These are phyloP conservation scores for Cytauxzoon felis DNA, from an alignment of 169 alveolate species.

Conservation along the genomic window DNA sequence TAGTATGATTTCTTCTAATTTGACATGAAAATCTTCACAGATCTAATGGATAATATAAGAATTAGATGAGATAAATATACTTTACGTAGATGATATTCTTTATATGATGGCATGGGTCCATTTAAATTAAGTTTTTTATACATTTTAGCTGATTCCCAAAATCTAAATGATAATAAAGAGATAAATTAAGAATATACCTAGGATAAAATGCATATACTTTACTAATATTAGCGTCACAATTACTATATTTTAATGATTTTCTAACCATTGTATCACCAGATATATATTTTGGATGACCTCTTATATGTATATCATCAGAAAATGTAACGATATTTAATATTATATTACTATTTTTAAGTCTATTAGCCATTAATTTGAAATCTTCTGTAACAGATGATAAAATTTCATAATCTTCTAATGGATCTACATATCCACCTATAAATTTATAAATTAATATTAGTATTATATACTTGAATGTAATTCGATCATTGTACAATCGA, in stretches of 20 bases:
- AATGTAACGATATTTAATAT: slow-evolving; percentile 38
- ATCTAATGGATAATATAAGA: neutral
- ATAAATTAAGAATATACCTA: slow-evolving; percentile 3
- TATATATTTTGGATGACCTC: slow-evolving; percentile 46
- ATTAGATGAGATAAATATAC: neutral
- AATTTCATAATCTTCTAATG: slow-evolving; percentile 24
- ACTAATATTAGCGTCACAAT: slow-evolving; percentile 39
- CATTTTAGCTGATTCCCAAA: slow-evolving; percentile 41
- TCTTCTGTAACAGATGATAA: slow-evolving; percentile 51
- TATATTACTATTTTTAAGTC: slow-evolving; percentile 26
- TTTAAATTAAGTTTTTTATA: slow-evolving; percentile 41
- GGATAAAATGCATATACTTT: slow-evolving; percentile 58
- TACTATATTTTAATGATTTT: slow-evolving; percentile 33
- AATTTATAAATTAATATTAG: neutral
- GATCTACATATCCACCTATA: slow-evolving; percentile 49
- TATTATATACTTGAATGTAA: slow-evolving; percentile 45
- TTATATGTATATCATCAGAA: slow-evolving; percentile 53
- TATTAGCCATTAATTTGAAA: slow-evolving; percentile 33
- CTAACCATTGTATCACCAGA: slow-evolving; percentile 44
- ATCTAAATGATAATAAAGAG: slow-evolving; percentile 21
- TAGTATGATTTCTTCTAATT: slow-evolving; percentile 51
- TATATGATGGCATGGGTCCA: slow-evolving; percentile 55
- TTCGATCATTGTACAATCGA: slow-evolving; percentile 57
- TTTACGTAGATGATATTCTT: slow-evolving; percentile 52
- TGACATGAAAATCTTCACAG: slow-evolving; percentile 32